These are phyloP conservation scores for Gautieria morchelliformis DNA, from an alignment of 768 basidiomycete genomes.

Conservation along the genomic window DNA sequence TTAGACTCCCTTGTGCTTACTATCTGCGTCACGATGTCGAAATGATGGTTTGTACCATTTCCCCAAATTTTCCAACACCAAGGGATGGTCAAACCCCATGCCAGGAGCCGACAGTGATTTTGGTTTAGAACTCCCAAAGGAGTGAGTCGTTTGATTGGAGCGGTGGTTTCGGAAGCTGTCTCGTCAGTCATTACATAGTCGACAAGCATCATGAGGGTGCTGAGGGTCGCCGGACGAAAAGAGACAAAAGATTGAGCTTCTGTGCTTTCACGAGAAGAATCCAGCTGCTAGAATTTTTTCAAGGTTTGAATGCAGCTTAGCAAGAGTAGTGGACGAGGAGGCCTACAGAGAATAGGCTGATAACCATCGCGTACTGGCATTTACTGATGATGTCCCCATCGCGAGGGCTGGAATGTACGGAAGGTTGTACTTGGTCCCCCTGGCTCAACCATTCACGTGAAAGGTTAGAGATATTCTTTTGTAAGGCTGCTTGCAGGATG, in stretches of 20 bases:
- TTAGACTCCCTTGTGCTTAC: constrained; percentile 26
- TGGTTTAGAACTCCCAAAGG: constrained; percentile 25
- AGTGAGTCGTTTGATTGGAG: background rate
- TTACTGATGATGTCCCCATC: background rate
- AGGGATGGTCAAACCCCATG: constrained; percentile 44
- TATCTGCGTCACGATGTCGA: constrained; percentile 38
- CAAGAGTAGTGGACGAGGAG: background rate
- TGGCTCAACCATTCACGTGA: background rate
- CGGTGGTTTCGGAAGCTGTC: background rate
- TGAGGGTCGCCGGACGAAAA: background rate
- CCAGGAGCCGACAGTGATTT: constrained; percentile 42
- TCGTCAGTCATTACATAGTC: background rate
- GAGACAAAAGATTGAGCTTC: background rate
- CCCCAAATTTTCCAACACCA: constrained; percentile 63
- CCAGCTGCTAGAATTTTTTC: background rate
- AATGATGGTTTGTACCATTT: constrained; percentile 39
- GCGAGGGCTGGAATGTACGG: background rate
- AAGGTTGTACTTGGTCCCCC: background rate
- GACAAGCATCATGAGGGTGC: background rate
- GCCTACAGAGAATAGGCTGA: constrained; percentile 14
- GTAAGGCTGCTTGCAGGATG: background rate
- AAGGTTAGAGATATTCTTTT: background rate
- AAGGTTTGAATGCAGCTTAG: background rate
- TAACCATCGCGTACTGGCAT: constrained; percentile 13
- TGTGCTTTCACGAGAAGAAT: background rate